Evolutionary conservation across 2,329 filamentous ascomycete species (phyloP).

Genomic region (Sclerotinia glacialis): DNA sequence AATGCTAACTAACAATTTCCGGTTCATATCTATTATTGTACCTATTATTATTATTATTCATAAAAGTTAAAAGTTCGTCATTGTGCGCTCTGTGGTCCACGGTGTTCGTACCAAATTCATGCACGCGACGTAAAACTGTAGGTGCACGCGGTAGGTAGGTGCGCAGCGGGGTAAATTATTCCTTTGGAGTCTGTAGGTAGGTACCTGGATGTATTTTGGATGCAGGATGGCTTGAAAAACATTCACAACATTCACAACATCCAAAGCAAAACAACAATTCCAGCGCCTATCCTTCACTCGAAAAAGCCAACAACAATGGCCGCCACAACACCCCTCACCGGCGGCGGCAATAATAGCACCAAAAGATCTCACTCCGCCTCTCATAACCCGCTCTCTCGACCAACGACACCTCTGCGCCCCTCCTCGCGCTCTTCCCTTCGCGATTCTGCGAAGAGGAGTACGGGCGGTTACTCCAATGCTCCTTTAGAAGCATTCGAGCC

Average conservation of each 20-base stretch:
- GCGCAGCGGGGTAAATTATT: not conserved
- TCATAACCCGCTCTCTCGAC: conserved; percentile 48
- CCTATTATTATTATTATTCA: no score
- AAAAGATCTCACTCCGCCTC: conserved; percentile 35
- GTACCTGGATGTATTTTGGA: not conserved
- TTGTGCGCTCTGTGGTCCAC: conserved; percentile 4
- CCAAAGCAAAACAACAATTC: not conserved
- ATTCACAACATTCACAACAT: no score
- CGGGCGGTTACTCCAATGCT: conserved; percentile 54
- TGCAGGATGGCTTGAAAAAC: not conserved
- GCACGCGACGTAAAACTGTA: conserved; percentile 1
- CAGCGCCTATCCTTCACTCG: not conserved
- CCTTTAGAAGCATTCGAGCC: conserved; percentile 83
- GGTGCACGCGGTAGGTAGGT: not conserved
- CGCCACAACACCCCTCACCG: conserved; percentile 36
- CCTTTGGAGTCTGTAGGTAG: no score
- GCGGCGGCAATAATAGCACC: conserved; percentile 32
- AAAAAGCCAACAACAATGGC: conserved; percentile 23
- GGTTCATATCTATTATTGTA: no score
- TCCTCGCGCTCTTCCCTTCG: conserved; percentile 83
- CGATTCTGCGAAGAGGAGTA: conserved; percentile 60
- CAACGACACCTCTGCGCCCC: conserved; percentile 87
- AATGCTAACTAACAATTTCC: not conserved
- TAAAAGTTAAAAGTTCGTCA: conserved; percentile 11
- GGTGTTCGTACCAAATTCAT: not conserved